A percentile compares a stretch with the other conserved stretches of the same genome.
phyloP scores from a whole-genome alignment of 768 basidiomycete genomes.

The Cubamyces lactineus region DNA sequence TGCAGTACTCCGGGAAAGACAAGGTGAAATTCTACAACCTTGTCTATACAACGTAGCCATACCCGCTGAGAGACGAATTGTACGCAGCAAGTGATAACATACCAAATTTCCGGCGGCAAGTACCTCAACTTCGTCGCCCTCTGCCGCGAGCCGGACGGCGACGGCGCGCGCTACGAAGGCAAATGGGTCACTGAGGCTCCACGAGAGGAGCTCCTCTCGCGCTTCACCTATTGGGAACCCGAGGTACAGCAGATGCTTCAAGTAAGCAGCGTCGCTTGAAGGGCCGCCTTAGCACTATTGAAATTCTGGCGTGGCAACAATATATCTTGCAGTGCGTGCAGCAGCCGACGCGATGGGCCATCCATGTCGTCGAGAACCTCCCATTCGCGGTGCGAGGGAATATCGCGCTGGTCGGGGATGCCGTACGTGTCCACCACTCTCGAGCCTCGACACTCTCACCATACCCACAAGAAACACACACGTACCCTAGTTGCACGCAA shows the following conservation, averaged over 20 bases:
- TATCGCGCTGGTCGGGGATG: constrained; percentile 35
- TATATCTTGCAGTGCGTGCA: constrained; percentile 15
- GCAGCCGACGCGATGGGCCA: constrained; percentile 24
- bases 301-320: too few species aligned
- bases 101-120: constrained; percentile 26
- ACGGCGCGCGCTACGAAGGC: constrained; percentile 21
- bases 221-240: constrained; percentile 27
- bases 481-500: constrained; percentile 32
- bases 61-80: background rate
- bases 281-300: too few species aligned
- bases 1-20: constrained; percentile 12
- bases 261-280: constrained; percentile 10
- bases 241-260: constrained; percentile 25
- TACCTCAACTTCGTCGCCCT: constrained; percentile 25
- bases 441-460: too few species aligned
- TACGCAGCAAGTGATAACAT: constrained; percentile 22
- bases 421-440: constrained; percentile 11
- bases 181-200: constrained; percentile 27
- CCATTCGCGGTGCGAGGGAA: constrained; percentile 26
- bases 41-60: background rate
- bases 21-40: background rate
- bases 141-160: constrained; percentile 13
- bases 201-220: constrained; percentile 21
- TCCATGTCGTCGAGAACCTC: constrained; percentile 30
- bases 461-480: too few species aligned